Base-by-base conservation (phyloP, 164 flowering plant genomes). In the Chloranthus sessilifolius region DNA sequence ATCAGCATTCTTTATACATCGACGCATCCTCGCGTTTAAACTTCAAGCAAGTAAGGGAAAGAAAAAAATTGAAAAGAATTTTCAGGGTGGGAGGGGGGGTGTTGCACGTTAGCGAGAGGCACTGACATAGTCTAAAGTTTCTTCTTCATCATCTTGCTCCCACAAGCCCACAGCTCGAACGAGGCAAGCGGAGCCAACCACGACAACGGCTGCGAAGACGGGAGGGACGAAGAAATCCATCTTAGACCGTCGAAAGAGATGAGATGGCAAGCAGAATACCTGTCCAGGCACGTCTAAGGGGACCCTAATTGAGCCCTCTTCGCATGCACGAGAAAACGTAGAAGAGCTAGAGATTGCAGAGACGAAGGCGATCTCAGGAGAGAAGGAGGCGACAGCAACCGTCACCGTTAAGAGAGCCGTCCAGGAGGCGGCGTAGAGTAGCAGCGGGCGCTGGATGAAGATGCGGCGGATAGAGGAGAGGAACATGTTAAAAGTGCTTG, bases 141-240 rank as follows among this genome's bases (percentile, higher is more conserved):
- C 16, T 2, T 49, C 19, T 20, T 19, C 6, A 7, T 39, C 45
- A 15, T 43, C 51, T 59, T n/a, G n/a, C n/a, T 77, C 82, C 76
- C 74, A 75, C 45, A 76, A 59, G 26, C 70, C 77, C 31, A 80
- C 4, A 33, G 85, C 81, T 25, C 75, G 69, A n/a, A 82, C 79
- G 6, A 73, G 55, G 31, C 57, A 75, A 46, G 88, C 85, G 9
- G 89, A 77, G n/a, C 63, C 64, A 4, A 74, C 75, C 5, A 85
- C 89, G 2, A 76, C 64, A 0, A 69, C 60, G 5, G 85, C 89
- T 2, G 95, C 85, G 21, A 85, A 85, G 37, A 75, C 30, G 3
- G 83, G 81, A 2, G 95, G 88, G 15, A 82, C 80, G 10, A 82
- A 8, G 33, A 68, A 19, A 48, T 85, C 95, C 40, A 75, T 39